These are phyloP conservation scores for Neonectria neomacrospora DNA, from an alignment of 2,329 filamentous ascomycete species.

Conservation along the genomic window DNA sequence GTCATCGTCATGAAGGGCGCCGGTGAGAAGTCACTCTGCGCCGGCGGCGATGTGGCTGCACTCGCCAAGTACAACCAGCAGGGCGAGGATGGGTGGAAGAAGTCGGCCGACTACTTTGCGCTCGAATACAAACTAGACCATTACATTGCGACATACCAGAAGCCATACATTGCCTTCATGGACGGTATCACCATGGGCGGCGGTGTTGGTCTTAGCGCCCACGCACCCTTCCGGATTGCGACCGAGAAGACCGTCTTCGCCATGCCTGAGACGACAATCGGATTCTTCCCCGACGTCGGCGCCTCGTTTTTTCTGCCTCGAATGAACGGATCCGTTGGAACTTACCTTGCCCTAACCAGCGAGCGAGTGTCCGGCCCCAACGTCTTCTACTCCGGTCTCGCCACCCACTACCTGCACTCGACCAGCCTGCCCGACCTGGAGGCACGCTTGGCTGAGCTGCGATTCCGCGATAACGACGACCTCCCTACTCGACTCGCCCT, in stretches of 20 bases:
- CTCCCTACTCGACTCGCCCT: conserved; percentile 72
- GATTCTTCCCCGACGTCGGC: conserved; percentile 98
- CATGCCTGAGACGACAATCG: conserved; percentile 98
- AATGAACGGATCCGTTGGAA: conserved; percentile 87
- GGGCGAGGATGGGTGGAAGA: conserved; percentile 75
- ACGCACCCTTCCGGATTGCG: conserved; percentile 95
- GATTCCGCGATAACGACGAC: conserved; percentile 81
- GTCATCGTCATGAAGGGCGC: conserved; percentile 92
- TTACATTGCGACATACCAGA: conserved; percentile 90
- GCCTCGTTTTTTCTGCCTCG: conserved; percentile 95
- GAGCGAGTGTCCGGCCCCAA: conserved; percentile 84
- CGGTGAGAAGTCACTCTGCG: conserved; percentile 87
- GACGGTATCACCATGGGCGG: conserved; percentile 99
- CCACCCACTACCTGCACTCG: conserved; percentile 96
- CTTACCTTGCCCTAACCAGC: conserved; percentile 93
- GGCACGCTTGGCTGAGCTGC: conserved; percentile 85
- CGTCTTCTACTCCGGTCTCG: conserved; percentile 89
- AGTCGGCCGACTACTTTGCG: conserved; percentile 86
- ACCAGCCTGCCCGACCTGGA: conserved; percentile 85
- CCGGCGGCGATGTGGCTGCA: conserved; percentile 88
- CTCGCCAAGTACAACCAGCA: conserved; percentile 79
- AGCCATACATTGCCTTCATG: conserved; percentile 95
- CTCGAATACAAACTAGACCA: conserved; percentile 98
- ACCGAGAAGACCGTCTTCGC: conserved; percentile 96
- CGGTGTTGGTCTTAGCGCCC: conserved; percentile 91